Percentiles rank a stretch among this genome's conserved stretches.
Conservation (phyloP, 2,329 filamentous ascomycete genomes). For the Chalara sp. region DNA sequence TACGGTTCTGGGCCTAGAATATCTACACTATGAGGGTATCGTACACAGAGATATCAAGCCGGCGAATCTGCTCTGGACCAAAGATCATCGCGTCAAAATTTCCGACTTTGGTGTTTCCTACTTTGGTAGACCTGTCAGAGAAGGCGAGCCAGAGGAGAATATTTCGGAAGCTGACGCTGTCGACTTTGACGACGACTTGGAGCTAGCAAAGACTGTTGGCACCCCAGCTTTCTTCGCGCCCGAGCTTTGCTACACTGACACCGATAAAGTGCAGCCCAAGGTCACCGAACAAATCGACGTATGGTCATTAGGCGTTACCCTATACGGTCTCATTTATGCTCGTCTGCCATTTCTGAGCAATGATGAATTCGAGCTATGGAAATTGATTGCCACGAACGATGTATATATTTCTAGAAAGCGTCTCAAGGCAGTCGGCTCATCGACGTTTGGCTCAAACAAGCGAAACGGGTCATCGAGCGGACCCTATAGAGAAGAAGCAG, state of each 20-base stretch:
- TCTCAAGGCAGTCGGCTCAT: constrained; percentile 64
- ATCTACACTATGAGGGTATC: constrained; percentile 81
- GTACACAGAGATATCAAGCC: constrained; percentile 83
- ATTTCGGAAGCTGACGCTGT: constrained; percentile 75
- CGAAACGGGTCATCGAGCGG: constrained; percentile 38
- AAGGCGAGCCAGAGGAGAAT: constrained; percentile 71
- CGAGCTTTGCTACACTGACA: constrained; percentile 86
- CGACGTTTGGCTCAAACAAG: constrained; percentile 44
- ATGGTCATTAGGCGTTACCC: constrained; percentile 92
- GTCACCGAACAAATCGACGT: constrained; percentile 94
- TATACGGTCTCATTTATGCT: constrained; percentile 92
- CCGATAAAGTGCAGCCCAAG: constrained; percentile 60
- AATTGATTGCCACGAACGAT: constrained; percentile 85
- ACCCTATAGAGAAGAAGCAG: constrained; percentile 69
- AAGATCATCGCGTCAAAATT: constrained; percentile 84
- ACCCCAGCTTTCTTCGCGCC: constrained; percentile 97
- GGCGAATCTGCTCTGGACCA: constrained; percentile 84
- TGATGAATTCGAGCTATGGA: constrained; percentile 88
- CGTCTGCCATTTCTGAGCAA: constrained; percentile 89
- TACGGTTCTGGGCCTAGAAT: constrained; percentile 87
- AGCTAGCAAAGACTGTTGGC: constrained; percentile 96
- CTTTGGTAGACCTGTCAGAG: constrained; percentile 79
- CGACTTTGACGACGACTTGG: constrained; percentile 86
- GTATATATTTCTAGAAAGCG: constrained; percentile 80
- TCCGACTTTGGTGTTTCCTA: constrained; percentile 99